Conservation (phyloP, 345 rosid species). For the Draba incana region DNA sequence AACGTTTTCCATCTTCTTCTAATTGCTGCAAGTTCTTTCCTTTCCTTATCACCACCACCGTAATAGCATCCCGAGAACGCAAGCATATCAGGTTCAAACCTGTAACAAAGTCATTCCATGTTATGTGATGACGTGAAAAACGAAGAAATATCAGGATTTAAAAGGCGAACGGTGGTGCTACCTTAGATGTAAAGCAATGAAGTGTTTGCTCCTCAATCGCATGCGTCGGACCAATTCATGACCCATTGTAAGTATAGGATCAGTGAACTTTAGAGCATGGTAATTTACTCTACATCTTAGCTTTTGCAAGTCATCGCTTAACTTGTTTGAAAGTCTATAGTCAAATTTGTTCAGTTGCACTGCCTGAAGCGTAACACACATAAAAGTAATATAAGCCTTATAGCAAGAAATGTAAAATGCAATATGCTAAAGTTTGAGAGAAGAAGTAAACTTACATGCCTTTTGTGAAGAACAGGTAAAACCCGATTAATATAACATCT, state of each 20-base stretch:
- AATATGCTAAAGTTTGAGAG: slow-evolving; percentile 31
- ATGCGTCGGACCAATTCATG: slow-evolving; percentile 71
- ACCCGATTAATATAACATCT: slow-evolving; percentile 88
- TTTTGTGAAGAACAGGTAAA: slow-evolving; percentile 93
- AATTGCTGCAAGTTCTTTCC: slow-evolving; percentile 79
- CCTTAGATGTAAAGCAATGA: slow-evolving; percentile 93
- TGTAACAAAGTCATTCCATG: slow-evolving; percentile 46
- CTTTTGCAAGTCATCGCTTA: slow-evolving; percentile 85
- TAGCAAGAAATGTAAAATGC: slow-evolving; percentile 2
- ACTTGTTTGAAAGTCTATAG: slow-evolving; percentile 89
- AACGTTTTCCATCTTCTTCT: slow-evolving; percentile 97
- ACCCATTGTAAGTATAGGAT: slow-evolving; percentile 82
- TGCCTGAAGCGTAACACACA: slow-evolving; percentile 54
- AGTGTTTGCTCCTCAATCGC: slow-evolving; percentile 81
- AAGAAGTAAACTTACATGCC: slow-evolving; percentile 93
- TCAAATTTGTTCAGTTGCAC: slow-evolving; percentile 93
- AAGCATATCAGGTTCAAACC: slow-evolving; percentile 99
- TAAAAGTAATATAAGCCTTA: slow-evolving; percentile 27
- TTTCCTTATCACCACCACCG: slow-evolving; percentile 98
- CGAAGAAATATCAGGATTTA: neutral
- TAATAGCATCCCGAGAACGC: slow-evolving; percentile 99
- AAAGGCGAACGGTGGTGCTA: slow-evolving; percentile 27
- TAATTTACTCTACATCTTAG: slow-evolving; percentile 95
- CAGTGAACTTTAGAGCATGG: slow-evolving; percentile 86
- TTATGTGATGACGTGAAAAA: slow-evolving; percentile 8